Evolutionary conservation across 2,329 filamentous ascomycete species (phyloP), one percentile per base, ranked within the genome.

Genomic region (Escovopsis sp.): DNA sequence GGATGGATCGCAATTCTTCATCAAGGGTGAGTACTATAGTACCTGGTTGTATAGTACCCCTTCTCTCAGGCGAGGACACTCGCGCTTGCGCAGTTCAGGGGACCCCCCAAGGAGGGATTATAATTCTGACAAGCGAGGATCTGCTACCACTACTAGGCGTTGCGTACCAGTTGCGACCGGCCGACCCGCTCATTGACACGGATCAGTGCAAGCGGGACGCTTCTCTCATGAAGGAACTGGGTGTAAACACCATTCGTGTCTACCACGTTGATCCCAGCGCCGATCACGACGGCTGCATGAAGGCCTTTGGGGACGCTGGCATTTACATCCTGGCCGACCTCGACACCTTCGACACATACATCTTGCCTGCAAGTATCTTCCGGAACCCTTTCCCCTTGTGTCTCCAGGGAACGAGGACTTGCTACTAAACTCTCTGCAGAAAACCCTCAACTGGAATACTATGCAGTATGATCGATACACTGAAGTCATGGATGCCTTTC

Each of bases 261-360:
- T 94, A 94, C 62, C 85, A 94, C 56, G 85, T 94, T 47, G 80
- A 93, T 53, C 66, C 83, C 2, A 59, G 63, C 3, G 75, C 65
- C 30, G 67, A 89, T 57, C 88, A 94, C 60, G 69, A 74, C 45
- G 80, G 71, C 18, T 94, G 86, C 65, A 93, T 94, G 85, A 69
- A 69, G 42, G 80, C 78, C 2, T 85, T 94, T 57, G 77, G 75
- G 11, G 76, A 86, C 52, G 82, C 77, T 36, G 84, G 84, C 44
- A 89, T 94, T 58, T 93, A 94, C 58, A 63, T 86, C 42, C 80
- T 89, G 57, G 72, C 93, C 40, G 87, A 94, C 60, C 70, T 94
- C 46, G 88, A 87, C 54, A 84, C 80, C 6, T 82, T 83, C 54
- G 63, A 67, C 49, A 81, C 79, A 1, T 80, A 82, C 55, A 81